Base-by-base conservation (phyloP, 371 early-diverging fungal species). In the Funneliformis caledonium region DNA sequence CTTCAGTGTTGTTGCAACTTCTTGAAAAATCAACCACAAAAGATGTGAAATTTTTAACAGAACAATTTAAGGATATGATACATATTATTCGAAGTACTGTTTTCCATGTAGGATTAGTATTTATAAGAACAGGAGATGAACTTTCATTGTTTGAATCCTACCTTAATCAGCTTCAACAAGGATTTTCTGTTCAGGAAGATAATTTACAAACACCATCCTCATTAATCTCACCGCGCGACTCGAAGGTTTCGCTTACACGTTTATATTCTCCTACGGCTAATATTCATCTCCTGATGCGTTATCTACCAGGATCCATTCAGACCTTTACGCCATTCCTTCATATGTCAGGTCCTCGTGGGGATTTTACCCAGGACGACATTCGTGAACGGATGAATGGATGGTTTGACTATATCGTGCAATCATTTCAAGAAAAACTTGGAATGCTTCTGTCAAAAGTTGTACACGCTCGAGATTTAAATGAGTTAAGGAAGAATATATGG, bases 261-360 rank as follows among this genome's bases (percentile, higher is more conserved):
- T 76, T 89, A 12, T 88, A 88, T 72, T 88, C 89, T 19, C 87
- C 88, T 5, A 86, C 85, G 45, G 86, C 88, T n/a, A 88, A 88
- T 65, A 87, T 86, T 0, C 88, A 88, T 65, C 79, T 89, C 19
- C 81, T 89, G 43, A 81, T 88, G 4, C 86, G 90, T 9, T 88
- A 88, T 75, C 78, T 88, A 14, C 90, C 90, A 6, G 86, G 87
- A 61, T 61, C 82, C 1, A 78, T 89, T 42, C 90, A 88, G 78
- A 84, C 85, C 1, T 88, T 84, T 76, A 83, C 82, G 1, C 89
- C 89, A 2, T 60, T 79, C 0, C 76, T 88, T 42, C 80, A 85
- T 31, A 22, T 67, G n/a, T 45, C 80, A 56, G 80, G 80, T 2
- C 72, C 84, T 4, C 81, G 77, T 1, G 80, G 81, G 0, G 43